Evolutionary conservation across 2,329 filamentous ascomycete species (phyloP), one percentile per base, ranked within the genome.

Genomic region (Blastomyces silverae): DNA sequence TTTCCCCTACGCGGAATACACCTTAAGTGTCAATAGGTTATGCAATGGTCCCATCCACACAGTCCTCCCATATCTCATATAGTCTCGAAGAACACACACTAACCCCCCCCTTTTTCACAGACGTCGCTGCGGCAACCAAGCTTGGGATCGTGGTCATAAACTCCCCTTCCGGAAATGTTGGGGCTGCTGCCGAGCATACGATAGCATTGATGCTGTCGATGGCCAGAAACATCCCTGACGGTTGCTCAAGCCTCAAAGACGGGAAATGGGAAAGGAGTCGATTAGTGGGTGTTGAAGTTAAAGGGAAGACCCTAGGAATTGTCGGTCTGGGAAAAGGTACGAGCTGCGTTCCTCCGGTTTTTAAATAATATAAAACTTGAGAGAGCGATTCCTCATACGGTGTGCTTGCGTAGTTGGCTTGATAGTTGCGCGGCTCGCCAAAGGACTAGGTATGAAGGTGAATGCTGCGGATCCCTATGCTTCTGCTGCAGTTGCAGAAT

Each of bases 61-160:
- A 7, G 13, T 4, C 22, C 22, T 4, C 22, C 22, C 1, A 28
- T 17, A 17, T 28, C 11, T 50, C 22, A 17, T 53, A 17, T 25
- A 13, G 50, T 25, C 25, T 28, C 25, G 25, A 28, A 53, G 50
- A 22, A 53, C 25, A 53, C 44, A 52, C 4, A 4, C 50, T 53
- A 11, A 53, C 50, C 22, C 5, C 22, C 28, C 13, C 13, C 3
- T 28, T 61, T 44, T 15, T 22, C 1, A 31, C 62, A 75, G 82
- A 93, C 72, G 87, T 93, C 0, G 80, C 85, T 44, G 84, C 86
- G 8, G 90, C 90, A 2, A 93, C 89, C 0, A 81, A 83, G 50
- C 81, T 86, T 63, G 90, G 90, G 25, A 87, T 93, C 66, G 87
- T 92, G 61, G 90, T 94, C 1, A 87, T 93, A 64, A 94, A 93